Base-by-base conservation (phyloP, 176 grass and related monocot species). In the Rhynchospora tenuis region DNA sequence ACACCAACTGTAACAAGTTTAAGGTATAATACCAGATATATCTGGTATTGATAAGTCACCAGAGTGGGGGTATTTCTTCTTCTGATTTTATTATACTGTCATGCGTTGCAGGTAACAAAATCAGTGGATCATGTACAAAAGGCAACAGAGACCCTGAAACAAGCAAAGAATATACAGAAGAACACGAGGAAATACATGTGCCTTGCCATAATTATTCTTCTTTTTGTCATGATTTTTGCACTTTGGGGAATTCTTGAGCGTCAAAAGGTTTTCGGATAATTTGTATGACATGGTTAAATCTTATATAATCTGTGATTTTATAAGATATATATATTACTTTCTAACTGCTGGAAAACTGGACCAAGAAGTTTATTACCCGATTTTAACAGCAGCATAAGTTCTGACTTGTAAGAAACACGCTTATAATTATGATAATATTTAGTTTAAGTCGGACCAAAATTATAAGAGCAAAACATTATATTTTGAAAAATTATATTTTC, bases 121-220 rank as follows among this genome's bases (percentile, higher is more conserved):
- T 84, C 89, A 48, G 73, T 90, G 4, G 85, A 87, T 77, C 89
- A 90, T 68, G 55, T 90, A 38, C 54, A 81, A 29, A 90, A 87
- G 64, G 89, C 64, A 20, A 90, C 75, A 19, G 74, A 29, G 19
- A 82, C 73, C n/a, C 64, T 90, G 12, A 83, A 85, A 82, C 66
- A 81, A 81, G 89, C 85, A 6, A 90, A 84, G 85, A 87, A 90
- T 33, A 38, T 42, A 42, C 85, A 90, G 55, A 87, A 57, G 73
- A 90, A 87, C 64, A 67, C 89, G 12, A 64, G 89, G 58, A 90
- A 90, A 47, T 77, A 85, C 46, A 82, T 87, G 85, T 90, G 89
- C 57, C 50, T 90, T 44, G 85, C 89, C 56, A 87, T 87, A 51
- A 67, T 87, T 57, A 26, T 90, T 20, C 82, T 90, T n/a, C 45